phyloP scores from a whole-genome alignment of 192 early-diverging fungal genomes.

The Coemansia sp. region DNA sequence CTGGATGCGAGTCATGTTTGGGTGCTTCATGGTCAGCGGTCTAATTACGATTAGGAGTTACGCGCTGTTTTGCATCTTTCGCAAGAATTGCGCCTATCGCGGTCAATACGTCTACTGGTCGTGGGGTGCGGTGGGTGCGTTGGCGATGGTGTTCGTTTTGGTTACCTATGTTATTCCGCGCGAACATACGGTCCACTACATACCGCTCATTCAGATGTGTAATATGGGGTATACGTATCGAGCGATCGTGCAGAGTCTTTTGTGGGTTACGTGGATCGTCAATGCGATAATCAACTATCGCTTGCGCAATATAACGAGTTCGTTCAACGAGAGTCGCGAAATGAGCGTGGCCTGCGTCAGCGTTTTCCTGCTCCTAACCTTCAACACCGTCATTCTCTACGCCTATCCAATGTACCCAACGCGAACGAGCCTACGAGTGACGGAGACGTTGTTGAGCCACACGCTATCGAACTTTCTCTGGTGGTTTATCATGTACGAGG shows the following conservation, averaged over 20 bases:
- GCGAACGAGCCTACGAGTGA: conserved; percentile 6
- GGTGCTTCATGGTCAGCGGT: conserved; percentile 30
- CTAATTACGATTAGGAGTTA: conserved; percentile 49
- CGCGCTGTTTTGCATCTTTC: conserved; percentile 49
- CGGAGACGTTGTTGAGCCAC: conserved; percentile 32
- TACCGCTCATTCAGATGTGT: conserved; percentile 37
- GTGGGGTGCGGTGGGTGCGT: conserved; percentile 2
- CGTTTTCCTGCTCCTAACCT: conserved; percentile 36
- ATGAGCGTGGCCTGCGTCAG: conserved; percentile 41
- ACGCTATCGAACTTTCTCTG: conserved; percentile 43
- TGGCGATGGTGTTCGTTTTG: conserved; percentile 28
- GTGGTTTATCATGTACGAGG: conserved; percentile 55
- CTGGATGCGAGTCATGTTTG: conserved; percentile 45
- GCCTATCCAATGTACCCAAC: conserved; percentile 42
- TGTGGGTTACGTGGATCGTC: conserved; percentile 47
- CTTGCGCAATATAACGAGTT: conserved; percentile 51
- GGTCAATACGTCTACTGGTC: conserved; percentile 34
- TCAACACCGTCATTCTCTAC: conserved; percentile 48
- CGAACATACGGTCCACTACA: conserved; percentile 29
- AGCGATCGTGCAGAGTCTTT: conserved; percentile 32
- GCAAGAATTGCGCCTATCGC: conserved; percentile 29
- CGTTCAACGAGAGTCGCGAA: conserved; percentile 50
- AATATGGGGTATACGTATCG: conserved; percentile 44
- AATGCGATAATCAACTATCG: conserved; percentile 39
- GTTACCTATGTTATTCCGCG: conserved; percentile 35